Conservation (phyloP, 768 basidiomycete genomes). For the Cystofilobasidium bisporidii region DNA sequence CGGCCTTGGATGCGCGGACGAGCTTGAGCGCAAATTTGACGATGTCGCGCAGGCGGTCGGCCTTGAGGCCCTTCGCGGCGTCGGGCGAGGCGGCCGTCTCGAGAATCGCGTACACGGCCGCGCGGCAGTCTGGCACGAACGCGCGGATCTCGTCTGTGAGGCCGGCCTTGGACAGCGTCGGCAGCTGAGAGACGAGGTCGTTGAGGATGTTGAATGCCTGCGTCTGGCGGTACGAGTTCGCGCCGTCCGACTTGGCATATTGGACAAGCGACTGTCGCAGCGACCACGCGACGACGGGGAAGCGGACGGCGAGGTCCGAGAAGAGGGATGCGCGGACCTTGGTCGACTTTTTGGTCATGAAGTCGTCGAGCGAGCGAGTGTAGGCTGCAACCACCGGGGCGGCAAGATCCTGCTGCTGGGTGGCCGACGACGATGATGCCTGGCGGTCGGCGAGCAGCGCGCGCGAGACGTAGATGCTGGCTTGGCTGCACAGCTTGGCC, state of each 20-base stretch:
- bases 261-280: conserved; percentile 55
- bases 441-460: conserved; percentile 43
- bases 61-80: conserved; percentile 43
- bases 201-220: conserved; percentile 68
- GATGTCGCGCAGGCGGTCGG: conserved; percentile 66
- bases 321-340: conserved; percentile 64
- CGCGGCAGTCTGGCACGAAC: conserved; percentile 50
- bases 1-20: conserved; percentile 56
- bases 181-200: conserved; percentile 51
- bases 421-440: conserved; percentile 22
- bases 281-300: conserved; percentile 56
- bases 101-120: conserved; percentile 40
- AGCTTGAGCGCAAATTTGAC: conserved; percentile 59
- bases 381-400: conserved; percentile 51
- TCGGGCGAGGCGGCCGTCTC: conserved; percentile 43
- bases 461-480: conserved; percentile 60
- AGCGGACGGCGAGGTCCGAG: conserved; percentile 62
- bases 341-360: conserved; percentile 70
- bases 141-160: conserved; percentile 44
- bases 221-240: conserved; percentile 65
- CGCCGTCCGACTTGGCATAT: conserved; percentile 47
- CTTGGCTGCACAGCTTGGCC: conserved; percentile 56
- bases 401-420: conserved; percentile 11
- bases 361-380: conserved; percentile 59
- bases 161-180: conserved; percentile 41